Conservation (phyloP, 2,329 filamentous ascomycete genomes). For the Aspergillus pseudoglaucus region DNA sequence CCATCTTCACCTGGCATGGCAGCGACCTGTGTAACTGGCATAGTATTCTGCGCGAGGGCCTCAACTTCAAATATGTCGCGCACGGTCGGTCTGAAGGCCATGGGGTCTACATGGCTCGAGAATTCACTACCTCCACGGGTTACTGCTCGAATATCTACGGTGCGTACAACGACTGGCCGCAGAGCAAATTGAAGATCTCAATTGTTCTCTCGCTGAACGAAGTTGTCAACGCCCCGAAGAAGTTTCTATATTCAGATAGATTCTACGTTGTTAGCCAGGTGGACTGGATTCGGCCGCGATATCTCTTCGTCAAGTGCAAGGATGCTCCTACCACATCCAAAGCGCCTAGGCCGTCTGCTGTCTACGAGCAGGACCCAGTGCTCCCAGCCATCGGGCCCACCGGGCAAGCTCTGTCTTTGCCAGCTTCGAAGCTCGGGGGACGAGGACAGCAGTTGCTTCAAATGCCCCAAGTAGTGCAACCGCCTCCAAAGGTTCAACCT, state of each 20-base stretch:
- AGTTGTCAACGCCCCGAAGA: constrained; percentile 64
- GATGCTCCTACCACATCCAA: neutral
- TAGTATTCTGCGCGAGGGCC: constrained; percentile 73
- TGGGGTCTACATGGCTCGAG: constrained; percentile 71
- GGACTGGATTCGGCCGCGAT: constrained; percentile 87
- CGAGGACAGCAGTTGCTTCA: constrained; percentile 29
- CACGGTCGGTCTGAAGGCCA: constrained; percentile 69
- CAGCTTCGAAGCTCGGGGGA: constrained; percentile 45
- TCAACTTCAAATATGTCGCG: constrained; percentile 59
- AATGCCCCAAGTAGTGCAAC: constrained; percentile 7
- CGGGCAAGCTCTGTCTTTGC: constrained; percentile 42
- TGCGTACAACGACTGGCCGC: constrained; percentile 51
- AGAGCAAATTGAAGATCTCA: constrained; percentile 56
- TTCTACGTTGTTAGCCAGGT: constrained; percentile 67
- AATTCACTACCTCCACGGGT: constrained; percentile 49
- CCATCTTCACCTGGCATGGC: constrained; percentile 82
- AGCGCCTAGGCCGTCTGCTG: constrained; percentile 2
- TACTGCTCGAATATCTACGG: constrained; percentile 37
- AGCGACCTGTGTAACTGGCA: constrained; percentile 77
- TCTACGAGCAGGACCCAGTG: constrained; percentile 33
- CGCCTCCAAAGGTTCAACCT: no score
- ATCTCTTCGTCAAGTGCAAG: constrained; percentile 59
- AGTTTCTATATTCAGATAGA: constrained; percentile 52
- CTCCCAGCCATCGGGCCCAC: constrained; percentile 37
- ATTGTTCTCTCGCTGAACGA: constrained; percentile 71